Evolutionary conservation across 495 filamentous ascomycete genomes (phyloP).

Genomic region (Oidiodendron maius): DNA sequence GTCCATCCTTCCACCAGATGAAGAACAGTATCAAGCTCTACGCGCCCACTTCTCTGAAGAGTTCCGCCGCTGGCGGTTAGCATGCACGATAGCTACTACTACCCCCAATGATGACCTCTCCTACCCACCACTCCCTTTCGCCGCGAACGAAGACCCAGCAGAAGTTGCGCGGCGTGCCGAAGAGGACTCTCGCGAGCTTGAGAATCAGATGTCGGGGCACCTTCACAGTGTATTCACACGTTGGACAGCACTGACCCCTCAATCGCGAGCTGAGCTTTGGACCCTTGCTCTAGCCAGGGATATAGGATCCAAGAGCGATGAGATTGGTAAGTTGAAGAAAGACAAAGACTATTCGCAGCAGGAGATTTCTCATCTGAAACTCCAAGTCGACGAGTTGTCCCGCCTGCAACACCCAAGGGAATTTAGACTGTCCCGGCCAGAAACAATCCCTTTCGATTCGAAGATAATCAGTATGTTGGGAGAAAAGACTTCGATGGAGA

Average conservation of each 20-base stretch:
- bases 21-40: constrained; percentile 64
- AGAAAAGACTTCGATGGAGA: constrained; percentile 20
- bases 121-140: constrained; percentile 22
- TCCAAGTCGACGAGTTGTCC: constrained; percentile 62
- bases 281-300: constrained; percentile 70
- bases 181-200: constrained; percentile 33
- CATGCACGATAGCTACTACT: constrained; percentile 17
- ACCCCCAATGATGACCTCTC: constrained; percentile 23
- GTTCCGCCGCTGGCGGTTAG: constrained; percentile 56
- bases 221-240: constrained; percentile 62
- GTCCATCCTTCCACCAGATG: constrained; percentile 64
- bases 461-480: constrained; percentile 30
- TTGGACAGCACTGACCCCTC: constrained; percentile 56
- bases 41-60: constrained; percentile 57
- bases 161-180: constrained; percentile 29
- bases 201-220: constrained; percentile 57
- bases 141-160: constrained; percentile 12
- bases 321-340: constrained; percentile 54
- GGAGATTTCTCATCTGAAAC: constrained; percentile 66
- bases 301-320: constrained; percentile 60
- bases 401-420: constrained; percentile 66
- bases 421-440: constrained; percentile 58
- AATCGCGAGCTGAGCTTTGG: constrained; percentile 62
- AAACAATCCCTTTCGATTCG: constrained; percentile 51
- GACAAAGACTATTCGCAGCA: constrained; percentile 57